Evolutionary conservation across 495 filamentous ascomycete species (phyloP).

Genomic region (Lophiostoma macrostomum): DNA sequence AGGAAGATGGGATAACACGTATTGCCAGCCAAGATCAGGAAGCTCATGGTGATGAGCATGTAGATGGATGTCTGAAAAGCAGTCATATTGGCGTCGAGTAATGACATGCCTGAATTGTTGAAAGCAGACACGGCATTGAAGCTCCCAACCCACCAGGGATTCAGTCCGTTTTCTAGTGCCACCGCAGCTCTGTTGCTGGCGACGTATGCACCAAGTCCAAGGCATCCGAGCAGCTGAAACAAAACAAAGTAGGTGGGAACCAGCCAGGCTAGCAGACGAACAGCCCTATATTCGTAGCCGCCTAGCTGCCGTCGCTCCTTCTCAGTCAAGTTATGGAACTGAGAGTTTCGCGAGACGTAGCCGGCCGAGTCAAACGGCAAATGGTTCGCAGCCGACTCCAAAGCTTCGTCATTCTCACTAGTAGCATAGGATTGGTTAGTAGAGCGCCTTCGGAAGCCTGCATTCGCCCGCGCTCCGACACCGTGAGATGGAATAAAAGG

Average conservation of each 20-base stretch:
- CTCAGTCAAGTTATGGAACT: constrained; percentile 65
- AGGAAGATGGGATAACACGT: constrained; percentile 77
- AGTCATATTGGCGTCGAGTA: constrained; percentile 77
- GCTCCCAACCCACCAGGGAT: constrained; percentile 68
- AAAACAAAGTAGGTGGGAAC: constrained; percentile 72
- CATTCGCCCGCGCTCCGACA: too few relatives aligned
- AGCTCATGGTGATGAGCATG: constrained; percentile 69
- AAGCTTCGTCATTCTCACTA: neutral
- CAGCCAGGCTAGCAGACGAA: constrained; percentile 65
- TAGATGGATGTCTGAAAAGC: constrained; percentile 65
- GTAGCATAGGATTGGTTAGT: too few relatives aligned
- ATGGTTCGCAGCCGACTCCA: constrained; percentile 15
- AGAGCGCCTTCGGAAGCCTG: too few relatives aligned
- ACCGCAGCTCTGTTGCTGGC: constrained; percentile 55
- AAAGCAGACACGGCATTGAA: constrained; percentile 76
- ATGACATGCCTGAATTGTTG: constrained; percentile 82
- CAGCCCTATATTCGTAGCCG: constrained; percentile 75
- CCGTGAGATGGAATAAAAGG: too few relatives aligned
- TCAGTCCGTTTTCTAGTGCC: constrained; percentile 64
- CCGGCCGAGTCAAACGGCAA: constrained; percentile 44
- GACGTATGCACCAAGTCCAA: constrained; percentile 73
- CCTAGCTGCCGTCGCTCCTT: constrained; percentile 71
- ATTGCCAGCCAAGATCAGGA: constrained; percentile 81
- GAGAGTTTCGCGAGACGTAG: constrained; percentile 64
- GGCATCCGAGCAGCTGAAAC: constrained; percentile 67